Percentiles rank a stretch among this genome's conserved stretches.
Evolutionary conservation across 805 yeast species (phyloP).

Genomic region (Yamadazyma philogaea): DNA sequence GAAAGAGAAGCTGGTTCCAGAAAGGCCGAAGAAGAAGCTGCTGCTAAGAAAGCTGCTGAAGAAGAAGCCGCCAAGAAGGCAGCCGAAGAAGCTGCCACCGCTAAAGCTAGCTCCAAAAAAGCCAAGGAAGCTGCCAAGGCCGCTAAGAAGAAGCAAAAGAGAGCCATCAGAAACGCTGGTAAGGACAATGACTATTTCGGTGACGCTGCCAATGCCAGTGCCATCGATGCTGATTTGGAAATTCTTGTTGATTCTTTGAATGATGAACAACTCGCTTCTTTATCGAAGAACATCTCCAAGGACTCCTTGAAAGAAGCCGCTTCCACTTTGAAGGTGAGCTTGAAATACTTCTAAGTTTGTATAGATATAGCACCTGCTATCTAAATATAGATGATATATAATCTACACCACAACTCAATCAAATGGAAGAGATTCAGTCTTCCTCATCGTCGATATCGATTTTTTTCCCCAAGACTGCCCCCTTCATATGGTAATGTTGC

Average conservation of each 20-base stretch:
- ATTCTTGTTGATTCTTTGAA: constrained; percentile 74
- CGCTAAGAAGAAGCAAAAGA: constrained; percentile 97
- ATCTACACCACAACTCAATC: background rate
- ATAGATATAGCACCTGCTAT: no score
- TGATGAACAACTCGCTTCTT: constrained; percentile 72
- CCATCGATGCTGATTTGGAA: constrained; percentile 77
- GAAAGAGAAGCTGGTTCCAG: constrained; percentile 97
- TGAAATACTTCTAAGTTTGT: constrained; percentile 47
- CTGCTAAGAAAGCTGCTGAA: constrained; percentile 82
- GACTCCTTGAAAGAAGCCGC: constrained; percentile 1
- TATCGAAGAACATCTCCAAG: constrained; percentile 59
- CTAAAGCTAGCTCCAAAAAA: constrained; percentile 64
- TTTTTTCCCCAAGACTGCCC: constrained; percentile 42
- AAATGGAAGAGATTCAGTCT: constrained; percentile 9
- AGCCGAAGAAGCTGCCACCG: constrained; percentile 63
- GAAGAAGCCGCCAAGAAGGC: constrained; percentile 76
- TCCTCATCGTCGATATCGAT: constrained; percentile 25
- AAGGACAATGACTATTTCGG: constrained; percentile 87
- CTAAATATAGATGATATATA: background rate
- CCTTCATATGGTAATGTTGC: constrained; percentile 67
- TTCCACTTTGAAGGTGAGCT: constrained; percentile 7
- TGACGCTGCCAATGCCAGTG: constrained; percentile 62
- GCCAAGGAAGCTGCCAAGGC: constrained; percentile 95
- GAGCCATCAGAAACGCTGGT: constrained; percentile 74
- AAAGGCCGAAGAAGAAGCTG: constrained; percentile 91